Conservation (phyloP, 202 grass and related monocot species). For the Schoenoplectus triqueter region DNA sequence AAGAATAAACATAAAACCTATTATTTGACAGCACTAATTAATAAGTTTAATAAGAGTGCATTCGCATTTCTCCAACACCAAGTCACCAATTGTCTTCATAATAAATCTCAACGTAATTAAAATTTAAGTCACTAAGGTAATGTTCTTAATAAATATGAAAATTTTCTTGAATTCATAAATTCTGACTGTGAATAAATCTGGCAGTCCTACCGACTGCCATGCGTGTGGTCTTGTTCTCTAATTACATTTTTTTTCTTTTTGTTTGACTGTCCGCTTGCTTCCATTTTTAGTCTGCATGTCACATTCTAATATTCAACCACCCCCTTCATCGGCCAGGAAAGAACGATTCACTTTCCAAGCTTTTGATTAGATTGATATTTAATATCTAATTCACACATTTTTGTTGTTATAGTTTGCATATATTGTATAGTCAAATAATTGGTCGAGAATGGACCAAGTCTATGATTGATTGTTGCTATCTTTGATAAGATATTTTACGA, state of each 20-base stretch:
- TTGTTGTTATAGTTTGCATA: not conserved
- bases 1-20: too few relatives aligned
- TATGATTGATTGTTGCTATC: not conserved
- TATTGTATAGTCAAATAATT: not conserved
- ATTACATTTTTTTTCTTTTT: not conserved
- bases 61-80: too few relatives aligned
- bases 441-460: not conserved
- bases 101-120: too few relatives aligned
- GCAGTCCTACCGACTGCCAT: too few relatives aligned
- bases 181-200: too few relatives aligned
- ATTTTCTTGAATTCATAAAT: too few relatives aligned
- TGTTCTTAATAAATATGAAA: too few relatives aligned
- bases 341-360: not conserved
- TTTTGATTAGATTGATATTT: not conserved
- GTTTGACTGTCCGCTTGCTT: not conserved
- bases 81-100: too few relatives aligned
- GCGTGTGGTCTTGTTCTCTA: too few relatives aligned
- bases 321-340: not conserved
- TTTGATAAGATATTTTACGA: slow-evolving; percentile 29
- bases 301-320: not conserved
- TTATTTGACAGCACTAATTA: too few relatives aligned
- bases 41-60: too few relatives aligned
- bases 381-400: not conserved
- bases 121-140: too few relatives aligned
- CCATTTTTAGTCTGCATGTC: not conserved